Percentiles rank a stretch among this genome's conserved stretches.
These are phyloP conservation scores for Phytopythium montanum DNA, from an alignment of 352 stramenopile species.

Conservation along the genomic window DNA sequence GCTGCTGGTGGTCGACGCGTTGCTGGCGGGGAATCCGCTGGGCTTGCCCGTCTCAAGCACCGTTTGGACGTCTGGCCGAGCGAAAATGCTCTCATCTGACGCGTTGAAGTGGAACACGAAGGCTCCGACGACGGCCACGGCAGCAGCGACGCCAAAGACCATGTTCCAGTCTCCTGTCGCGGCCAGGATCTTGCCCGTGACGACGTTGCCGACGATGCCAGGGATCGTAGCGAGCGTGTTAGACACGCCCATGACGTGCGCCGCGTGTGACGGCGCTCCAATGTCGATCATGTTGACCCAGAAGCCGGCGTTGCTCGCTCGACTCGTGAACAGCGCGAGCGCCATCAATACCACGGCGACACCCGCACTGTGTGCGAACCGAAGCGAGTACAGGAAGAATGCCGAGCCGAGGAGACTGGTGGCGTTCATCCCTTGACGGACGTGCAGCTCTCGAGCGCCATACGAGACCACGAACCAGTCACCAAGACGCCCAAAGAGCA, in stretches of 20 bases:
- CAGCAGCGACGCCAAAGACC: conserved; percentile 75
- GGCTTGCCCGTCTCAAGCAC: not conserved
- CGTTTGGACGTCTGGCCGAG: no score
- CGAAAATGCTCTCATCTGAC: conserved; percentile 76
- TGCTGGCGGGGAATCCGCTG: not conserved
- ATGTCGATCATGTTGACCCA: conserved; percentile 92
- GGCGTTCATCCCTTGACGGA: conserved; percentile 77
- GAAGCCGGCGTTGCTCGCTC: conserved; percentile 72
- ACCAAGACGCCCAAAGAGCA: conserved; percentile 66
- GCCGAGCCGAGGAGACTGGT: conserved; percentile 70
- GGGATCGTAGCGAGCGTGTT: conserved; percentile 85
- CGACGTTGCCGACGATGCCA: conserved; percentile 81
- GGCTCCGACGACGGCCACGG: conserved; percentile 65
- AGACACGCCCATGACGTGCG: conserved; percentile 84
- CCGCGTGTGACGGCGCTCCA: conserved; percentile 63
- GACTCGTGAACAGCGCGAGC: conserved; percentile 75
- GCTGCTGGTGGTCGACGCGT: not conserved
- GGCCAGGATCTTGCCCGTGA: conserved; percentile 77
- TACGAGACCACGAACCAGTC: conserved; percentile 63
- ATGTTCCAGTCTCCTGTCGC: conserved; percentile 76
- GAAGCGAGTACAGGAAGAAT: conserved; percentile 65
- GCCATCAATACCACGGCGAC: conserved; percentile 64
- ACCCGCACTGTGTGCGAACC: conserved; percentile 46
- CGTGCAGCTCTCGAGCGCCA: conserved; percentile 69
- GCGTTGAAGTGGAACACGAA: conserved; percentile 73